Evolutionary conservation across 2,329 filamentous ascomycete species (phyloP).

Genomic region (Cladobotryum protrusum): DNA sequence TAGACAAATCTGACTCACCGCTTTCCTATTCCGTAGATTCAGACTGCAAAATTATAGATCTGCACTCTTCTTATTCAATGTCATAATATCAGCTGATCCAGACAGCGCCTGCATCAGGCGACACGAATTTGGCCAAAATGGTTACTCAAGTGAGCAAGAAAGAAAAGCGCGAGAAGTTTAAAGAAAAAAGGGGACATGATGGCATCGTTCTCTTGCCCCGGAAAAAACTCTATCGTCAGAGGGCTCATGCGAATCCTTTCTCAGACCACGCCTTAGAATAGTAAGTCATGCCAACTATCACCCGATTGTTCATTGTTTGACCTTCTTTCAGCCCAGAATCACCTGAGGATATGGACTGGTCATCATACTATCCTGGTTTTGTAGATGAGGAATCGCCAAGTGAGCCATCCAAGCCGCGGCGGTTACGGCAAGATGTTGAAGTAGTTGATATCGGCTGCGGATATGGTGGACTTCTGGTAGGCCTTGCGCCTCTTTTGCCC

Average conservation of each 20-base stretch:
- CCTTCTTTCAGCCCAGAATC: conserved; percentile 57
- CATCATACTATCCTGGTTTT: conserved; percentile 72
- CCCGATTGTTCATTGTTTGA: conserved; percentile 3
- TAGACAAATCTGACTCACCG: conserved; percentile 16
- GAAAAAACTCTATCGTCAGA: conserved; percentile 94
- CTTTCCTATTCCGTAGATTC: conserved; percentile 18
- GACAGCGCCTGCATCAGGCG: too few relatives aligned
- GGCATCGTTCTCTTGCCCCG: conserved; percentile 63
- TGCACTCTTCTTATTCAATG: background rate
- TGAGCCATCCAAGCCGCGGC: conserved; percentile 22
- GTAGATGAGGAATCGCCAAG: conserved; percentile 35
- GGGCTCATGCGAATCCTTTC: conserved; percentile 96
- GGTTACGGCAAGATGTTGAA: conserved; percentile 62
- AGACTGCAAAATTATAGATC: too few relatives aligned
- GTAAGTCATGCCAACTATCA: conserved; percentile 40
- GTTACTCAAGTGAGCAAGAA: conserved; percentile 44
- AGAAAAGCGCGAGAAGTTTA: conserved; percentile 61
- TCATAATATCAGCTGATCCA: too few relatives aligned
- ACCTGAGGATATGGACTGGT: conserved; percentile 89
- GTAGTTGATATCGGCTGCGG: conserved; percentile 96
- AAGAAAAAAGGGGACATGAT: conserved; percentile 46
- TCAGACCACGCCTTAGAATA: conserved; percentile 88
- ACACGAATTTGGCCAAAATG: conserved; percentile 16
- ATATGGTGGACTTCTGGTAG: conserved; percentile 85
- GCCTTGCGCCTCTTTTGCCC: conserved; percentile 73